Evolutionary conservation across 2,329 filamentous ascomycete genomes (phyloP).

Genomic region (Epichloe uncinata): DNA sequence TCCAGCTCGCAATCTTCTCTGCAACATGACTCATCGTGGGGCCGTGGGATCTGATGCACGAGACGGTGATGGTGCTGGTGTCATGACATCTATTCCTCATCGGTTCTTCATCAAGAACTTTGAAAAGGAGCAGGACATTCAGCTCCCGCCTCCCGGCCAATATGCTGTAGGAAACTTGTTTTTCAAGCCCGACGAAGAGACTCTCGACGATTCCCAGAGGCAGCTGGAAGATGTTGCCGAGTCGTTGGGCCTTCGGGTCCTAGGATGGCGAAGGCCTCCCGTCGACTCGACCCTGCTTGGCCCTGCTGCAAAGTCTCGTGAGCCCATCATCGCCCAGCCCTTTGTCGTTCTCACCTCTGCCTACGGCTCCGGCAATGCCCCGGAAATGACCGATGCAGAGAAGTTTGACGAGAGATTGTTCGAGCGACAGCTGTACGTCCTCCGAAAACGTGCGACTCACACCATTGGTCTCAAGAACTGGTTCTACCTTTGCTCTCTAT

Average conservation of each 20-base stretch:
- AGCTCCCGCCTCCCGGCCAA: constrained; percentile 77
- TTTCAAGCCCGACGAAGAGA: constrained; percentile 92
- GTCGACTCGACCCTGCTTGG: constrained; percentile 87
- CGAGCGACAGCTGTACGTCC: constrained; percentile 84
- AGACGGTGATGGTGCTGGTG: constrained; percentile 95
- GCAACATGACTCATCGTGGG: constrained; percentile 99
- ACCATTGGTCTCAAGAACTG: constrained; percentile 92
- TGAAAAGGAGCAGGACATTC: constrained; percentile 75
- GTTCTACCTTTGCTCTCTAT: constrained; percentile 96
- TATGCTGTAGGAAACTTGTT: constrained; percentile 97
- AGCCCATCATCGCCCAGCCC: constrained; percentile 89
- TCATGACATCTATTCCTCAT: constrained; percentile 98
- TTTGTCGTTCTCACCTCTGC: constrained; percentile 80
- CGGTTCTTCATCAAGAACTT: constrained; percentile 99
- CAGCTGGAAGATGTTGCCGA: constrained; percentile 92
- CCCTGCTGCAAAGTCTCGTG: constrained; percentile 81
- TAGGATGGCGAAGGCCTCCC: constrained; percentile 94
- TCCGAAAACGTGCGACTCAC: constrained; percentile 90
- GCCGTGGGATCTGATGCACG: constrained; percentile 94
- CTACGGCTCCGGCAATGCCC: constrained; percentile 70
- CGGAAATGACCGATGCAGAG: constrained; percentile 64
- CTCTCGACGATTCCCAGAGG: constrained; percentile 77
- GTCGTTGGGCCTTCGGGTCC: constrained; percentile 71
- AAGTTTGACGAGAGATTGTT: constrained; percentile 76
- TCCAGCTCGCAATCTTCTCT: constrained; percentile 57